Base-by-base conservation (phyloP, 805 yeast genomes). In the Nakazawaea peltata region DNA sequence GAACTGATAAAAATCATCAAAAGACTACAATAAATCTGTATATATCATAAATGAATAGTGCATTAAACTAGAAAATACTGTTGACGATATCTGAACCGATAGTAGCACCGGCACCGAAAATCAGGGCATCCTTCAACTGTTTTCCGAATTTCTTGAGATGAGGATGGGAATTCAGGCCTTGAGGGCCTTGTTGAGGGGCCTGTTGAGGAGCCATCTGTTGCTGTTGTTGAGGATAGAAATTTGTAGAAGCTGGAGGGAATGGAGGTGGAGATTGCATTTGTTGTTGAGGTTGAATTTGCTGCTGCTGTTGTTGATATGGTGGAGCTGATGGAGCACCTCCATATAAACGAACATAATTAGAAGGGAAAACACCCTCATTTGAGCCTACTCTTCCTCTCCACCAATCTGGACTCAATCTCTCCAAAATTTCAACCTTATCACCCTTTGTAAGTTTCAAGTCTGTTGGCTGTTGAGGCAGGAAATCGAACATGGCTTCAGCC, bases 31-130 rank as follows among this genome's bases (percentile, higher is more conserved):
- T 8, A 8, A 21, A 21, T 21, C 24, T 21, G 10, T 8, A 8
- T 21, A 21, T 21, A 8, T 7, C 10, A 11, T 21, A 21, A 7
- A 21, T 11, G 11, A 8, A 28, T 28, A 28, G 3, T n/a, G n/a
- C n/a, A n/a, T n/a, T n/a, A n/a, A n/a, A 34, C 53, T 59, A 77
- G 47, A 81, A 77, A 41, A 84, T 80, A 28, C 83, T 69, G 49
- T 81, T 76, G 27, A 88, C 84, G 34, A 90, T 48, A 49, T 82
- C 86, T 30, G 84, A 70, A 51, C 97, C 97, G 36, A 88, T 66
- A 1, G 95, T 80, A 26, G 97, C 95, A 65, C 97, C 97, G 8
- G 95, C 96, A 58, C 97, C 97, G 45, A 86, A 90, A 32, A 88
- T 74, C 24, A 94, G 88, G n/a, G 97, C 94, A 46, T 86, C 77